These are phyloP conservation scores for Fusarium sp. DNA, from an alignment of 2,329 filamentous ascomycete genomes.

Conservation along the genomic window DNA sequence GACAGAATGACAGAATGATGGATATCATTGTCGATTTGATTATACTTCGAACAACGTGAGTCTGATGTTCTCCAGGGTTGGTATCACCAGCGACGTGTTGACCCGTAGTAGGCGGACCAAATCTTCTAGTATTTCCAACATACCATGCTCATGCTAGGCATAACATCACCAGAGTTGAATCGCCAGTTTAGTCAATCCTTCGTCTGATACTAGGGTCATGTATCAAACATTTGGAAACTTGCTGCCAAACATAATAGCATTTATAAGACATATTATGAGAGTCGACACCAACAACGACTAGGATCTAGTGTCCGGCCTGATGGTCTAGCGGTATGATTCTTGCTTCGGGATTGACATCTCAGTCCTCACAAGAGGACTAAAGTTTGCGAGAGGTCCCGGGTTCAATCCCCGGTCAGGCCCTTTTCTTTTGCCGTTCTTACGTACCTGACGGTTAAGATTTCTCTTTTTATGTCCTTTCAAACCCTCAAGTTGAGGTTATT, in stretches of 20 bases:
- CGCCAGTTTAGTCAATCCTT: not conserved
- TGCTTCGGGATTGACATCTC: conserved; percentile 39
- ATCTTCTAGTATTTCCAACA: not conserved
- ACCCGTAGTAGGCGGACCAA: not conserved
- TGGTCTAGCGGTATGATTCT: conserved; percentile 41
- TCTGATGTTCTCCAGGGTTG: not conserved
- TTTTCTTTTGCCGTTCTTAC: not conserved
- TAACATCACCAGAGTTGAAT: no score
- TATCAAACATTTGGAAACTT: rapidly evolving
- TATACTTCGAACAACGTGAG: not conserved
- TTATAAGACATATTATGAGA: rapidly evolving
- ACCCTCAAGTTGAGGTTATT: not conserved
- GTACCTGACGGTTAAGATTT: rapidly evolving
- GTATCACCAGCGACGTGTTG: not conserved
- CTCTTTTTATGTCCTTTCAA: not conserved
- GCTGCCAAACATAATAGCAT: rapidly evolving
- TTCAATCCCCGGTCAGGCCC: conserved; percentile 62
- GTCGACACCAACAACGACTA: not conserved
- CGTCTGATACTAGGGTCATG: no score
- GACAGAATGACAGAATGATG: not conserved
- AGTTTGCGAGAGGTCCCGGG: conserved; percentile 61
- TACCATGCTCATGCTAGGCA: not conserved
- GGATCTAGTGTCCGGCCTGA: conserved; percentile 36
- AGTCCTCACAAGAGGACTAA: conserved; percentile 13
- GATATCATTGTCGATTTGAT: not conserved